Evolutionary conservation across 1,284 basidiomycete genomes (phyloP), one percentile per base, ranked within the genome.

Genomic region (Tilletia indica): DNA sequence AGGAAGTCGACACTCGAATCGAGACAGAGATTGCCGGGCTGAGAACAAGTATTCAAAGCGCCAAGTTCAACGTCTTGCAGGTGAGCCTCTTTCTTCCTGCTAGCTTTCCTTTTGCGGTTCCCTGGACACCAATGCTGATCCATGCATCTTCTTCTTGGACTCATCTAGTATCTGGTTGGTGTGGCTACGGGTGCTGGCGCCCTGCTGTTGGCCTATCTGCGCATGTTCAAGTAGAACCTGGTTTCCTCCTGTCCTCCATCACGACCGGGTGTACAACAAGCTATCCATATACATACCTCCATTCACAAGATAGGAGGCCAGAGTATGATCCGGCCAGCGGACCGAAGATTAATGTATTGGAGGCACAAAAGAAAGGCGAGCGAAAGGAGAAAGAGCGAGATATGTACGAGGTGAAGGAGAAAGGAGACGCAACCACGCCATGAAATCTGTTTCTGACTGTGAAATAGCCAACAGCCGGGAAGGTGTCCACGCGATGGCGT

Each of bases 1-100:
- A 95, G 85, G 97, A 99, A 85, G 94, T 98, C 14, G 96, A 99
- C 81, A 98, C 96, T 1, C 87, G 94, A 79, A 98, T 99, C 80
- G 96, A 99, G 86, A 92, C 93, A 82, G 96, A 98, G 86, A 98
- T 98, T 82, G 93, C 94, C 2, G 90, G 90, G 4, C 85, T 98
- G 69, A 87, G 93, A 67, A 97, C 96, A 1, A 89, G 91, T 67
- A 97, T 97, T 70, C 94, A 97, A 84, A 91, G 92, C 34, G 92
- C 93, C 70, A 97, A 97, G 88, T 93, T 89, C 73, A 67, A 86
- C 75, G 68, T 79, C 12, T 70, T 82, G 31, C 80, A 80, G 75
- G 78, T 80, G 71, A 69, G 79, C 75, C n/a, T n/a, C 16, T 61
- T 19, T 49, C 47, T 58, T 12, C 49, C 42, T 25, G 14, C 31